A percentile compares a stretch with the other conserved stretches of the same genome.
These are phyloP conservation scores for Linderniella brevidens DNA, from an alignment of 257 asterid species.

Conservation along the genomic window DNA sequence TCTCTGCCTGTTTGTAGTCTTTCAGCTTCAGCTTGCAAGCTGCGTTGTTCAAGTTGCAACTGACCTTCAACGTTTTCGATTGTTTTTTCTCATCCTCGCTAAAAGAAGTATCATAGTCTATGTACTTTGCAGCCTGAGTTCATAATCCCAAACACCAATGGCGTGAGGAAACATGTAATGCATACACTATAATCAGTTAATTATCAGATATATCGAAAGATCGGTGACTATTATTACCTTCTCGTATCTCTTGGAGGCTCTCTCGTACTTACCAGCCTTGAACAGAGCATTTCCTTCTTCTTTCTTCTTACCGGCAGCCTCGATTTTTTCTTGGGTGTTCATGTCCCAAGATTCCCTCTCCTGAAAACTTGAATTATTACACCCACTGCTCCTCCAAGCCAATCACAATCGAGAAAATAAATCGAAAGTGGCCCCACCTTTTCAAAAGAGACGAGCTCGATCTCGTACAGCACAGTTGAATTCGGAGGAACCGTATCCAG, in stretches of 20 bases:
- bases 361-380: conserved; percentile 1
- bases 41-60: conserved; percentile 27
- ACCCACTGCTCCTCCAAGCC: not conserved
- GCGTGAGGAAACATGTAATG: not conserved
- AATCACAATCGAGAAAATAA: not conserved
- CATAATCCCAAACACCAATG: not conserved
- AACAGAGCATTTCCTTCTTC: conserved; percentile 27
- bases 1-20: conserved; percentile 20
- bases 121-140: conserved; percentile 29
- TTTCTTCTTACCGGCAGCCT: conserved; percentile 26
- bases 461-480: conserved; percentile 26
- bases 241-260: conserved; percentile 31
- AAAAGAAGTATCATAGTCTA: conserved; percentile 20
- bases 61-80: conserved; percentile 19
- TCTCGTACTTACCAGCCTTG: conserved; percentile 22
- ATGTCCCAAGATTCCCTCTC: conserved; percentile 35
- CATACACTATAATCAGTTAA: too few species aligned
- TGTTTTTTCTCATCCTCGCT: conserved; percentile 23
- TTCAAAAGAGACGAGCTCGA: conserved; percentile 32
- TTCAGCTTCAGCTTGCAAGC: conserved; percentile 24
- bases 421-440: conserved; percentile 16
- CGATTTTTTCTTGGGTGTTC: conserved; percentile 26
- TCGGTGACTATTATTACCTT: conserved; percentile 10
- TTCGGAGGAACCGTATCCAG: conserved; percentile 27
- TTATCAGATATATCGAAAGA: too few species aligned